phyloP scores from a whole-genome alignment of 306 rosid genomes.

The Purshia tridentata region DNA sequence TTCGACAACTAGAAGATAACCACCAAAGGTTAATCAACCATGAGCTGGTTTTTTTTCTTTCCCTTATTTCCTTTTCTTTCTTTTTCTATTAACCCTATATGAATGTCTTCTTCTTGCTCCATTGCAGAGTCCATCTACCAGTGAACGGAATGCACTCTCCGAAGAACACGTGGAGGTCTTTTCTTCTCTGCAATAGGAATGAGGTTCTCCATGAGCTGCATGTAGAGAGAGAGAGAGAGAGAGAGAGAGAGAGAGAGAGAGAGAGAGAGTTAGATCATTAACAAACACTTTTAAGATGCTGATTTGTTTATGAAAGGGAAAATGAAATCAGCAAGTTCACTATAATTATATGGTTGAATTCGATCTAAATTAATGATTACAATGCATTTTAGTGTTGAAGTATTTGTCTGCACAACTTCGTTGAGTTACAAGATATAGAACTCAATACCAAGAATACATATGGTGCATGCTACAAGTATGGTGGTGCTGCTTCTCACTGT shows the following conservation, averaged over 20 bases:
- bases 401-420: background rate
- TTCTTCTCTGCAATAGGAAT: constrained; percentile 53
- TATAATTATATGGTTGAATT: background rate
- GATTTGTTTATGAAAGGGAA: background rate
- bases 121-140: constrained; percentile 40
- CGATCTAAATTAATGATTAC: background rate
- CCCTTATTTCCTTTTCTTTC: background rate
- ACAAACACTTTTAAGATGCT: background rate
- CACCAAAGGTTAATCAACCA: background rate
- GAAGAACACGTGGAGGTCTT: constrained; percentile 36
- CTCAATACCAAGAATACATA: background rate
- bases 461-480: too few species aligned
- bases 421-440: background rate
- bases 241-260: background rate
- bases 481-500: too few species aligned
- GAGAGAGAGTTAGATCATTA: constrained; percentile 3
- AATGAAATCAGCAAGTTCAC: background rate
- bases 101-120: constrained; percentile 3
- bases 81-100: constrained; percentile 1
- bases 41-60: background rate
- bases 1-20: constrained; percentile 13
- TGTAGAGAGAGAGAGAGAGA: background rate
- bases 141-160: constrained; percentile 47
- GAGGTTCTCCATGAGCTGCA: constrained; percentile 57
- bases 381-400: background rate